These are phyloP conservation scores for Clarkia xantiana DNA, from an alignment of 345 rosid genomes.

Conservation along the genomic window DNA sequence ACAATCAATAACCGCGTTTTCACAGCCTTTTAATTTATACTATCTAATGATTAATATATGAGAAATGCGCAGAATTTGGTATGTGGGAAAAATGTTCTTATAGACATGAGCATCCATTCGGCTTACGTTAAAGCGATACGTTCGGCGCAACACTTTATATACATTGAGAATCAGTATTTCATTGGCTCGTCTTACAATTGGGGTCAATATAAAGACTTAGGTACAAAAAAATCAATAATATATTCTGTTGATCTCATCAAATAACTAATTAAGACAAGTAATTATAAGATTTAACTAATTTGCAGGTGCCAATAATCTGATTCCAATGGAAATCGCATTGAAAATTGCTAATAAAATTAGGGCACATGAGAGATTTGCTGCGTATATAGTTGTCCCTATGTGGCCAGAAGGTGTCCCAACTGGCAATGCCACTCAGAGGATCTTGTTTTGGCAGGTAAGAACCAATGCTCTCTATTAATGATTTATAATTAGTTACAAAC, in stretches of 20 bases:
- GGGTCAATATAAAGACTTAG: constrained; percentile 60
- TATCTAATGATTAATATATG: constrained; percentile 17
- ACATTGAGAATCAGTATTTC: constrained; percentile 93
- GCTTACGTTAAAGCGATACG: constrained; percentile 96
- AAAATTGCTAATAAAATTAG: constrained; percentile 81
- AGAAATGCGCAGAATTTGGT: constrained; percentile 81
- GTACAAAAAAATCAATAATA: constrained; percentile 10
- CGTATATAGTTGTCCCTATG: constrained; percentile 86
- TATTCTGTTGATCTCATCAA: no score
- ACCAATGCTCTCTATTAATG: neutral
- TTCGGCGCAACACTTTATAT: constrained; percentile 89
- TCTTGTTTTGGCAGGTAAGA: constrained; percentile 87
- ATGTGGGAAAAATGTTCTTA: constrained; percentile 84
- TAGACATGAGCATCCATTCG: constrained; percentile 98
- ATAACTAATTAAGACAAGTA: no score
- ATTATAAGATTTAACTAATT: neutral
- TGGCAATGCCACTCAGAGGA: constrained; percentile 81
- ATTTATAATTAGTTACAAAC: no score
- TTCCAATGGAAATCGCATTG: constrained; percentile 93
- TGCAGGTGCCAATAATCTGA: constrained; percentile 84
- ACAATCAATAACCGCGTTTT: neutral
- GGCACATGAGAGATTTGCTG: constrained; percentile 88
- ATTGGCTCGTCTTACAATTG: constrained; percentile 87
- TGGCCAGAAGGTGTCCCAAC: constrained; percentile 98
- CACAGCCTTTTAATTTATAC: constrained; percentile 8